phyloP scores from a whole-genome alignment of 345 rosid species.

The Arabis hirsuta region DNA sequence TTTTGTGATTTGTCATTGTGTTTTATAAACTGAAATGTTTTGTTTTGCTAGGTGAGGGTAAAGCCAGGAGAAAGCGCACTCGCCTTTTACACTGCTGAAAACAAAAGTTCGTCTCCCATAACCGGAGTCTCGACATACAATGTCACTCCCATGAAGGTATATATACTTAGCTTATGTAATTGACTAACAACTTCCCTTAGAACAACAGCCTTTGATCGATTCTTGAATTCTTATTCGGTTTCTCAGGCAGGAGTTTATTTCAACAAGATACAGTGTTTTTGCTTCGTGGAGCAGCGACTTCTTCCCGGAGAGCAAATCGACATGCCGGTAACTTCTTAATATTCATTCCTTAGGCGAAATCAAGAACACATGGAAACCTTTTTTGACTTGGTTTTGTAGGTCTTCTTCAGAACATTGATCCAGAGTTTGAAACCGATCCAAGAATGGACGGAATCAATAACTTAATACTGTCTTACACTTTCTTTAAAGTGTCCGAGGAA shows the following conservation, averaged over 20 bases:
- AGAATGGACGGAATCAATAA: too few relatives aligned
- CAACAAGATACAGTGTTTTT: slow-evolving; percentile 94
- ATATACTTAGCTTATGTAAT: slow-evolving; percentile 3
- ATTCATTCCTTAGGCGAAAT: too few relatives aligned
- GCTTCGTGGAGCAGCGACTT: slow-evolving; percentile 96
- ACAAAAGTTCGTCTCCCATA: slow-evolving; percentile 71
- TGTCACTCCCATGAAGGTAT: slow-evolving; percentile 90
- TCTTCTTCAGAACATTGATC: too few relatives aligned
- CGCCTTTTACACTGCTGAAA: slow-evolving; percentile 95
- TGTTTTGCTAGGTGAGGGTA: slow-evolving; percentile 58
- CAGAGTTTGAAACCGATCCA: too few relatives aligned
- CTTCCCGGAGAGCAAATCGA: slow-evolving; percentile 96
- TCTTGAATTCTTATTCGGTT: slow-evolving; percentile 2
- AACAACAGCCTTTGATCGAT: neutral
- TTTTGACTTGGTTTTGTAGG: too few relatives aligned
- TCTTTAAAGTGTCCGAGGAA: too few relatives aligned
- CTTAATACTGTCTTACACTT: too few relatives aligned
- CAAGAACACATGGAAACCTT: too few relatives aligned
- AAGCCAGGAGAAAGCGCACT: slow-evolving; percentile 98
- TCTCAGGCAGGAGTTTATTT: slow-evolving; percentile 92
- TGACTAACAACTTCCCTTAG: neutral
- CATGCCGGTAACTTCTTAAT: slow-evolving; percentile 71
- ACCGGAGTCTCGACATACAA: slow-evolving; percentile 88
- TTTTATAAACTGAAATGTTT: neutral
- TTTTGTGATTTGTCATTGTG: slow-evolving; percentile 15